Evolutionary conservation across 148 eudicot species (phyloP).

Genomic region (Rhododendron henanense): DNA sequence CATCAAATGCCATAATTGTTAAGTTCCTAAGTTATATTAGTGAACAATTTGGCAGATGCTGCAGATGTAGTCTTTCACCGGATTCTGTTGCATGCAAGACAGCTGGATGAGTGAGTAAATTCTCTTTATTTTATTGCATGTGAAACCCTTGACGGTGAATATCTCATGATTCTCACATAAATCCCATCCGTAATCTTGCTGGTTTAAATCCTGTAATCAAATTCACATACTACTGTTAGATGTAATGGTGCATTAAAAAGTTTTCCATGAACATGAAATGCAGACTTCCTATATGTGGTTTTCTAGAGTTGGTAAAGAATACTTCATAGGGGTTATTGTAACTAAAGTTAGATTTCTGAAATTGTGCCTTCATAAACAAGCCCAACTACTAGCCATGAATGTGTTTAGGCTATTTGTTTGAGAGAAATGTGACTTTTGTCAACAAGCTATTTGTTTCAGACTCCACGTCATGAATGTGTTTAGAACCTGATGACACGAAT

Average conservation of each 20-base stretch:
- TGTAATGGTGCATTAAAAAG: neutral
- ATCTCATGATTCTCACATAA: neutral
- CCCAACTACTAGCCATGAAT: neutral
- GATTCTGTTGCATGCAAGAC: constrained; percentile 39
- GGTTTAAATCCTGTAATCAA: neutral
- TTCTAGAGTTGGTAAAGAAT: neutral
- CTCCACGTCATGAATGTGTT: neutral
- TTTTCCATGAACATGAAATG: neutral
- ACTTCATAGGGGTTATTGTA: neutral
- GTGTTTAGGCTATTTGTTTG: neutral
- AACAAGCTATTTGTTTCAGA: neutral
- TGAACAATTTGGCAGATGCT: constrained; percentile 54
- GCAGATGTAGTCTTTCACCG: constrained; percentile 49
- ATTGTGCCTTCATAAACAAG: neutral
- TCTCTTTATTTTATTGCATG: neutral
- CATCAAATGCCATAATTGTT: constrained; percentile 70
- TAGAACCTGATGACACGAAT: neutral
- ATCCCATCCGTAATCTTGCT: neutral
- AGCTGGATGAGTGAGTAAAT: constrained; percentile 43
- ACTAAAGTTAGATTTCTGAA: neutral
- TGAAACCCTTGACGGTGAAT: neutral
- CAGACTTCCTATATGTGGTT: neutral
- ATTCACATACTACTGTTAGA: neutral
- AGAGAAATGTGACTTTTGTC: neutral
- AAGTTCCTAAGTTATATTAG: constrained; percentile 62